phyloP scores from a whole-genome alignment of 495 filamentous ascomycete genomes.

The Annulohypoxylon bovei region DNA sequence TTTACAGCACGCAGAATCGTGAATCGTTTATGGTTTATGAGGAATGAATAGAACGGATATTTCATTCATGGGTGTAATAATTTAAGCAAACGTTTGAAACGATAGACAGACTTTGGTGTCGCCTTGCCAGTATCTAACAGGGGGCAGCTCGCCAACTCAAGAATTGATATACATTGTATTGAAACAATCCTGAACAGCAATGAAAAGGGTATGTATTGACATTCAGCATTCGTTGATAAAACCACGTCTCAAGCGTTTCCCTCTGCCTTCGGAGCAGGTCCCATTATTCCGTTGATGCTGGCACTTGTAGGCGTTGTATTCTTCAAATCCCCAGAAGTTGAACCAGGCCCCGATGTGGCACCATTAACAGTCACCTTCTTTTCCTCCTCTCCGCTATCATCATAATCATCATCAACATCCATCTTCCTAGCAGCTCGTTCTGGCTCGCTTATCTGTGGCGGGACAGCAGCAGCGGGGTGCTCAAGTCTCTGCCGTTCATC shows the following conservation, averaged over 20 bases:
- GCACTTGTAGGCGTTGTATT: slow-evolving; percentile 57
- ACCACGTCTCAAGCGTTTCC: slow-evolving; percentile 30
- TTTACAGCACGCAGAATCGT: background rate
- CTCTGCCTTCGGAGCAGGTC: slow-evolving; percentile 52
- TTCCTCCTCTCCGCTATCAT: slow-evolving; percentile 91
- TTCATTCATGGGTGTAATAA: slow-evolving; percentile 22
- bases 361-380: slow-evolving; percentile 62
- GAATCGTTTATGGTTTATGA: background rate
- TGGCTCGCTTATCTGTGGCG: slow-evolving; percentile 62
- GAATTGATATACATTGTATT: slow-evolving; percentile 38
- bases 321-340: slow-evolving; percentile 57
- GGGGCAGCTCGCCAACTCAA: slow-evolving; percentile 30
- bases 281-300: slow-evolving; percentile 58
- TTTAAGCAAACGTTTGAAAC: slow-evolving; percentile 30
- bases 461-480: slow-evolving; percentile 58
- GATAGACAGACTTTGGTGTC: slow-evolving; percentile 38
- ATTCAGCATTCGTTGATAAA: slow-evolving; percentile 26
- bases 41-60: slow-evolving; percentile 1
- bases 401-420: slow-evolving; percentile 96
- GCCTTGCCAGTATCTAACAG: slow-evolving; percentile 40
- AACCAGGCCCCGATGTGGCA: slow-evolving; percentile 48
- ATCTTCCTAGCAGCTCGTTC: slow-evolving; percentile 93
- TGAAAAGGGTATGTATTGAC: slow-evolving; percentile 34
- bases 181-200: slow-evolving; percentile 29
- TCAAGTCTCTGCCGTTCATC: slow-evolving; percentile 60